These are phyloP conservation scores for Aureobasidium leucospermi DNA, from an alignment of 2,329 filamentous ascomycete species.

Conservation along the genomic window DNA sequence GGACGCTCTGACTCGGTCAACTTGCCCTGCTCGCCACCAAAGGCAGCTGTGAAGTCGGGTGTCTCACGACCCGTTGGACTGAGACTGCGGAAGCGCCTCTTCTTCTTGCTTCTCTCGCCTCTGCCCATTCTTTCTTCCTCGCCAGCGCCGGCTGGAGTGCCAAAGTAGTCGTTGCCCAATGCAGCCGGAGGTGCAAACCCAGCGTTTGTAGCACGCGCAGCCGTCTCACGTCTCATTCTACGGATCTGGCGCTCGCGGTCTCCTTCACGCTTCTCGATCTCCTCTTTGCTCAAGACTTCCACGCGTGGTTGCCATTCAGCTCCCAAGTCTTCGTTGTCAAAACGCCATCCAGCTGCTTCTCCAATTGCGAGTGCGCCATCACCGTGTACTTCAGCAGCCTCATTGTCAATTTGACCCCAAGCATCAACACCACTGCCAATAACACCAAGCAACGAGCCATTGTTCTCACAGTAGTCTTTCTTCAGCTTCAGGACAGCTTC, in stretches of 20 bases:
- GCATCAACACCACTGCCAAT: conserved; percentile 64
- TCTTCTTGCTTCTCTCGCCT: conserved; percentile 91
- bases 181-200: conserved; percentile 41
- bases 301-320: conserved; percentile 47
- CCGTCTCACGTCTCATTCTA: conserved; percentile 80
- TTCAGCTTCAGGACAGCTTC: conserved; percentile 87
- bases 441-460: conserved; percentile 51
- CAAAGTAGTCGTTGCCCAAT: conserved; percentile 47
- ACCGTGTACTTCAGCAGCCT: conserved; percentile 59
- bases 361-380: conserved; percentile 31
- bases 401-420: conserved; percentile 74
- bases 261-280: conserved; percentile 94
- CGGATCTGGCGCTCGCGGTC: conserved; percentile 88
- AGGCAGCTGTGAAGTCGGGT: conserved; percentile 63
- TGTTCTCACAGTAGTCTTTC: conserved; percentile 92
- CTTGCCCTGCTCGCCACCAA: conserved; percentile 56
- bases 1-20: conserved; percentile 68
- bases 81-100: conserved; percentile 81
- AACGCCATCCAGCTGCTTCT: conserved; percentile 88
- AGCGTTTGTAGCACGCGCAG: conserved; percentile 54
- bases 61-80: conserved; percentile 78
- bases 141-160: conserved; percentile 34
- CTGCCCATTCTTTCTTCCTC: conserved; percentile 78
- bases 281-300: conserved; percentile 72
- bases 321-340: conserved; percentile 81